Percentiles rank a stretch among this genome's conserved stretches.
Evolutionary conservation across 2,329 filamentous ascomycete genomes (phyloP).

Genomic region (Hypoxylon sp.): DNA sequence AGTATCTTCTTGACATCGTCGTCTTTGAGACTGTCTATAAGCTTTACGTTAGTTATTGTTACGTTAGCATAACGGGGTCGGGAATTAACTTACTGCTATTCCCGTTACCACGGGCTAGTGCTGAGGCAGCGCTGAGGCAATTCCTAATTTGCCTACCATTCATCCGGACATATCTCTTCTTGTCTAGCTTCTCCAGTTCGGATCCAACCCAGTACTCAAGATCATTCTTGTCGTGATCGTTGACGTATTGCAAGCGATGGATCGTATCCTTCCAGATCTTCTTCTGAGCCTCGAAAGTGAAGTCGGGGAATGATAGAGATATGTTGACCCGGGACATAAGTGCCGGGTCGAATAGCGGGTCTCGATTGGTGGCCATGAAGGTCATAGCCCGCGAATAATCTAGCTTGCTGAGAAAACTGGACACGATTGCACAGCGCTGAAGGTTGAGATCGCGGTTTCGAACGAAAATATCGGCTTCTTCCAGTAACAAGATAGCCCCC

Average conservation of each 20-base stretch:
- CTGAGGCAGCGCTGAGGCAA: constrained; percentile 31
- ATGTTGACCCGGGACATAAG: background rate
- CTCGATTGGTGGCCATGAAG: constrained; percentile 34
- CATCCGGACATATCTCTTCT: constrained; percentile 15
- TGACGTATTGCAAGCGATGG: background rate
- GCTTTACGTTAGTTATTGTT: background rate
- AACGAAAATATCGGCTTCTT: constrained; percentile 42
- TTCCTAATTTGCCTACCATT: constrained; percentile 41
- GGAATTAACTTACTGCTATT: constrained; percentile 18
- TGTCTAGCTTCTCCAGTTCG: background rate
- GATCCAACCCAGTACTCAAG: background rate
- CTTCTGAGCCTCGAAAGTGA: constrained; percentile 3
- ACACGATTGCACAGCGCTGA: constrained; percentile 26
- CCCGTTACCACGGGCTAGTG: constrained; percentile 19
- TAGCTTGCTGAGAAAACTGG: constrained; percentile 36
- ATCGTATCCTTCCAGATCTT: constrained; percentile 12
- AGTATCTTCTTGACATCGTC: background rate
- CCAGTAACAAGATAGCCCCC: constrained; percentile 40
- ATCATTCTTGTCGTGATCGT: background rate
- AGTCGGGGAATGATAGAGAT: background rate
- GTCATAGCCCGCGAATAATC: constrained; percentile 35
- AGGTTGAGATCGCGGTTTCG: constrained; percentile 3
- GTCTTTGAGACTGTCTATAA: constrained; percentile 2
- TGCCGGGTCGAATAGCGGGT: constrained; percentile 13
- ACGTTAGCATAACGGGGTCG: no score